Base-by-base conservation (phyloP, 768 basidiomycete species). In the Podaxis sp. region DNA sequence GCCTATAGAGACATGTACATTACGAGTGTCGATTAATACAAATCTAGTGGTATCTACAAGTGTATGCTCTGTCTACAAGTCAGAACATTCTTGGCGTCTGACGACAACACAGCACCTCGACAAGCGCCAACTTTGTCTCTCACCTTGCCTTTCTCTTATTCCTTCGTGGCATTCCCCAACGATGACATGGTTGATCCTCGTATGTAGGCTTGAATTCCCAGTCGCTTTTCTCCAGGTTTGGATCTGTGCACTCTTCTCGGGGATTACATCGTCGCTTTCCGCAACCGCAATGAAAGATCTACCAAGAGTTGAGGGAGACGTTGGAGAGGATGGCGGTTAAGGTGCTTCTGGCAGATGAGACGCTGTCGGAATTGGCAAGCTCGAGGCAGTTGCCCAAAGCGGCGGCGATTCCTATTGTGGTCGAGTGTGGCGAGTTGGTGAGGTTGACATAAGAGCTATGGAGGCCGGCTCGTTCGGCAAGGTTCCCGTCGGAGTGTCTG, bases 241-340 rank as follows among this genome's bases (percentile, higher is more conserved):
- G 84, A 30, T 88, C 76, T 73, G 90, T 72, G 60, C 83, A 80
- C 71, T 90, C 89, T 36, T 73, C 78, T 44, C 53, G 38, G 11
- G 22, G 26, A 15, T 30, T 28, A 17, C 58, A 30, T 8, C 69
- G 69, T 52, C 71, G 72, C 66, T 71, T 72, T n/a, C 65, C 64
- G 46, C 63, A 58, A n/a, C 58, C 78, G 22, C 84, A 49, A 57
- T 88, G 58, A 71, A 89, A 86, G 26, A 82, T 78, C 81, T 82
- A 86, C 81, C 88, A 87, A 38, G 84, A 81, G 74, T 92, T 89
- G 73, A 89, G 90, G 74, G 87, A 91, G 30, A 87, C 81, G 59
- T 85, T 75, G 7, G 80, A 75, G 54, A 90, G 77, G 66, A 88
- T 80, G 55, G 82, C 73, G 2, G 76, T 78, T 28, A 80, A 86